Percentiles rank a stretch among this genome's conserved stretches.
phyloP scores from a whole-genome alignment of 2,329 filamentous ascomycete genomes.

The Daldinia sp. region DNA sequence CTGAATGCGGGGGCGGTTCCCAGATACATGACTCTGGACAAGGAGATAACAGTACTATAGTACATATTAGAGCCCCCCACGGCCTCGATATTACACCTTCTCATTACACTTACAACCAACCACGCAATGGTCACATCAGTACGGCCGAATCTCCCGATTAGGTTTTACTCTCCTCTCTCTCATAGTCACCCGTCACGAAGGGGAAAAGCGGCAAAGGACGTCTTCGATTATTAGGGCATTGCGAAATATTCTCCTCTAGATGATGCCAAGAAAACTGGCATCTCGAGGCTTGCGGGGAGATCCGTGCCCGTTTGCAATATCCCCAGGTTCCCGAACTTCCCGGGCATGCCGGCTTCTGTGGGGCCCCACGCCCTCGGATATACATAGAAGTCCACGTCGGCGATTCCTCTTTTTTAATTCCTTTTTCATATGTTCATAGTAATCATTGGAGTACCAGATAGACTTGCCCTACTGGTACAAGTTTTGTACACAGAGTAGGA shows the following conservation, averaged over 20 bases:
- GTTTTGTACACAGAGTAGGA: constrained; percentile 40
- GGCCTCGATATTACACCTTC: constrained; percentile 22
- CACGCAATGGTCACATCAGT: constrained; percentile 21
- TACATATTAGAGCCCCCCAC: constrained; percentile 33
- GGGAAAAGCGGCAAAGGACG: background rate
- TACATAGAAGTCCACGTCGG: constrained; percentile 24
- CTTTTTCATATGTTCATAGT: constrained; percentile 33
- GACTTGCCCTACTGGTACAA: constrained; percentile 40
- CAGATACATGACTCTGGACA: constrained; percentile 8
- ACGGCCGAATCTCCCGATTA: constrained; percentile 25
- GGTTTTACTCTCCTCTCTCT: constrained; percentile 19
- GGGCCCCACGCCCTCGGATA: constrained; percentile 36
- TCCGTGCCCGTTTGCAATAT: constrained; percentile 20
- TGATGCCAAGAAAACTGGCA: constrained; percentile 15
- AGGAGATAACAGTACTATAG: constrained; percentile 29
- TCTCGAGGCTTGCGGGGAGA: constrained; percentile 19
- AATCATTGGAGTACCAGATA: constrained; percentile 31
- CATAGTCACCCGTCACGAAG: constrained; percentile 1
- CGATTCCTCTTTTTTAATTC: constrained; percentile 20
- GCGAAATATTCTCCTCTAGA: constrained; percentile 7
- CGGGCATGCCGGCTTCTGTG: constrained; percentile 32
- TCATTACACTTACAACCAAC: constrained; percentile 28
- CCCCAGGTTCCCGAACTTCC: constrained; percentile 25
- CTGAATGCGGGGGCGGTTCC: constrained; percentile 45
- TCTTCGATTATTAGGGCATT: constrained; percentile 11